phyloP scores from a whole-genome alignment of 1,284 basidiomycete species.

The Athelia sp. region DNA sequence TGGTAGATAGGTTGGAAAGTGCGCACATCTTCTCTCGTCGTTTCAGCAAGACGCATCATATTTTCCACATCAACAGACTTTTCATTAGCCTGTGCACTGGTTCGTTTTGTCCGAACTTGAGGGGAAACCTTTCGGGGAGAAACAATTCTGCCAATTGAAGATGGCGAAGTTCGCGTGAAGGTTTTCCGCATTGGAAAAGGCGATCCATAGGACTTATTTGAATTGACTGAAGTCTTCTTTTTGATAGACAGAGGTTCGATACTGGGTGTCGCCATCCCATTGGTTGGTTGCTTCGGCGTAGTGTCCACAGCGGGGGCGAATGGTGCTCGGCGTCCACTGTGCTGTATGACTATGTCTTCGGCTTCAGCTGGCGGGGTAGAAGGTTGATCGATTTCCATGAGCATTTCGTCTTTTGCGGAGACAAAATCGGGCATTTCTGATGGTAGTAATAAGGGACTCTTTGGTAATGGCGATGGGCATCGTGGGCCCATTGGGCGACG shows the following conservation, averaged over 20 bases:
- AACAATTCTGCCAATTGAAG: conserved; percentile 35
- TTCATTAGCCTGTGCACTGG: conserved; percentile 16
- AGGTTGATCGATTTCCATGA: conserved; percentile 25
- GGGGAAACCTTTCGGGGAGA: conserved; percentile 54
- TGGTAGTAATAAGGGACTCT: conserved; percentile 27
- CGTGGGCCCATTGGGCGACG: conserved; percentile 66
- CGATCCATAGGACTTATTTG: conserved; percentile 27
- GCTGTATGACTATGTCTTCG: conserved; percentile 37
- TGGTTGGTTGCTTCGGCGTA: conserved; percentile 37
- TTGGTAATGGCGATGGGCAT: conserved; percentile 57
- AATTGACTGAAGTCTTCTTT: conserved; percentile 65
- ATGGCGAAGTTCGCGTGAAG: conserved; percentile 41
- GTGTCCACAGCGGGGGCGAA: conserved; percentile 46
- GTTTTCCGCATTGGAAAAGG: conserved; percentile 38
- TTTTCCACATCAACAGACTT: conserved; percentile 33
- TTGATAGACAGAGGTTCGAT: conserved; percentile 76
- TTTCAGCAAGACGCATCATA: conserved; percentile 42
- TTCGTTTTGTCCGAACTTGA: conserved; percentile 30
- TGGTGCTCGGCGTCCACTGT: conserved; percentile 63
- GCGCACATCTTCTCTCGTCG: conserved; percentile 67
- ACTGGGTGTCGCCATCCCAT: conserved; percentile 22
- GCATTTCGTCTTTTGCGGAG: conserved; percentile 33
- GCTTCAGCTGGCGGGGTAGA: conserved; percentile 18
- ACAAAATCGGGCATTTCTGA: conserved; percentile 32
- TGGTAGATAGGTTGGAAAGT: conserved; percentile 1